phyloP scores from a whole-genome alignment of 106 monocot species.

The Dendrobium chrysotoxum region DNA sequence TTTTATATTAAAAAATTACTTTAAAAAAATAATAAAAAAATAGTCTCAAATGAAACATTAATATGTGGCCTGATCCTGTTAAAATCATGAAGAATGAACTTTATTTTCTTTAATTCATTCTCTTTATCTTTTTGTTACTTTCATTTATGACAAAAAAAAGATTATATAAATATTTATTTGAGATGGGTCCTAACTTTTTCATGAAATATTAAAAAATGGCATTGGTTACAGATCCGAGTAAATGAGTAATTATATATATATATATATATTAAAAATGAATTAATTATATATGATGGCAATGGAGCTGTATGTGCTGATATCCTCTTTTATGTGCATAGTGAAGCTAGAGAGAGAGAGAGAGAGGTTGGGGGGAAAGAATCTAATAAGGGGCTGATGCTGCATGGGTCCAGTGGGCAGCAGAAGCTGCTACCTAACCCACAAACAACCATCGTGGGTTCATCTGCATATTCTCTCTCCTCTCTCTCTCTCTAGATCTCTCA shows the following conservation, averaged over 20 bases:
- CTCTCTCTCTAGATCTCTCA: background rate
- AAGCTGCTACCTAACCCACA: constrained; percentile 2
- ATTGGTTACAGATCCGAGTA: background rate
- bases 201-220: background rate
- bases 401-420: background rate
- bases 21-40: too few species aligned
- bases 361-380: background rate
- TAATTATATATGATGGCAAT: background rate
- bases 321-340: background rate
- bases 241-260: background rate
- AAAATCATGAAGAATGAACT: background rate
- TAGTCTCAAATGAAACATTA: too few species aligned
- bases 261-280: background rate
- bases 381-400: background rate
- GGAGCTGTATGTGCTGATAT: background rate
- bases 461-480: background rate
- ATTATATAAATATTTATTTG: too few species aligned
- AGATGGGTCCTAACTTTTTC: too few species aligned
- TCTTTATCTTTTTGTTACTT: background rate
- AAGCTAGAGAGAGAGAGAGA: background rate
- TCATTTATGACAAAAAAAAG: too few species aligned
- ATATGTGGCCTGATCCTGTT: background rate
- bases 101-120: background rate
- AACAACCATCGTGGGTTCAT: background rate
- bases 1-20: too few species aligned